A percentile compares a stretch with the other conserved stretches of the same genome.
These are phyloP conservation scores for Phylloporus sp. DNA, from an alignment of 1,284 basidiomycete genomes.

Conservation along the genomic window DNA sequence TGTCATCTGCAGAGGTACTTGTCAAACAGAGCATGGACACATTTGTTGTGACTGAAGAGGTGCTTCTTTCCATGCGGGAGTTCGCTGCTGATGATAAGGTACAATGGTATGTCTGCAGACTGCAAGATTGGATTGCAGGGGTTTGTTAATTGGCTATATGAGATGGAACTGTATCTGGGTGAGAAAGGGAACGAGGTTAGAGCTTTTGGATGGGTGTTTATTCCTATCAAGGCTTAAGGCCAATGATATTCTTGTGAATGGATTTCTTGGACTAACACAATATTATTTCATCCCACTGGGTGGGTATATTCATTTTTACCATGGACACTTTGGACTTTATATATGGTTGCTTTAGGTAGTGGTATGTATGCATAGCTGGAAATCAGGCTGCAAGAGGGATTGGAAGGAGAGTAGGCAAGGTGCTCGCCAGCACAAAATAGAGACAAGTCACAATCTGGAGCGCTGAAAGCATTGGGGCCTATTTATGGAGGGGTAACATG, in stretches of 20 bases:
- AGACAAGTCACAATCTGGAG: too few species aligned
- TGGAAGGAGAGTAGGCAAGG: too few species aligned
- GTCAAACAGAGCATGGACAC: slow-evolving; percentile 40
- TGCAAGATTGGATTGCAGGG: slow-evolving; percentile 55
- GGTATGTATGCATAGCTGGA: too few species aligned
- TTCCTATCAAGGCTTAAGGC: slow-evolving; percentile 30
- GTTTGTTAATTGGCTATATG: slow-evolving; percentile 65
- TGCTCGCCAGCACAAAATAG: too few species aligned
- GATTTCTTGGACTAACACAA: slow-evolving; percentile 19
- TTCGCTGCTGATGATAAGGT: slow-evolving; percentile 39
- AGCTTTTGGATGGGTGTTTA: slow-evolving; percentile 69
- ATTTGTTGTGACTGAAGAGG: slow-evolving; percentile 35
- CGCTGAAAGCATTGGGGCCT: too few species aligned
- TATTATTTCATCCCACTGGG: slow-evolving; percentile 1
- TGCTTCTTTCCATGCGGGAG: slow-evolving; percentile 21
- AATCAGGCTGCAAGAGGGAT: too few species aligned
- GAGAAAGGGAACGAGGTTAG: slow-evolving; percentile 63
- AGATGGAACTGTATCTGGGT: slow-evolving; percentile 65
- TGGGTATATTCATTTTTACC: neutral
- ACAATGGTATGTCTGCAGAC: slow-evolving; percentile 43
- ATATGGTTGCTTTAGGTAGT: neutral
- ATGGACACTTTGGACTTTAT: neutral
- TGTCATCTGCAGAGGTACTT: slow-evolving; percentile 30
- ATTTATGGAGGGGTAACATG: too few species aligned
- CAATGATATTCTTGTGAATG: slow-evolving; percentile 3